phyloP scores from a whole-genome alignment of 164 flowering plant species.

The Vitis rupestris region DNA sequence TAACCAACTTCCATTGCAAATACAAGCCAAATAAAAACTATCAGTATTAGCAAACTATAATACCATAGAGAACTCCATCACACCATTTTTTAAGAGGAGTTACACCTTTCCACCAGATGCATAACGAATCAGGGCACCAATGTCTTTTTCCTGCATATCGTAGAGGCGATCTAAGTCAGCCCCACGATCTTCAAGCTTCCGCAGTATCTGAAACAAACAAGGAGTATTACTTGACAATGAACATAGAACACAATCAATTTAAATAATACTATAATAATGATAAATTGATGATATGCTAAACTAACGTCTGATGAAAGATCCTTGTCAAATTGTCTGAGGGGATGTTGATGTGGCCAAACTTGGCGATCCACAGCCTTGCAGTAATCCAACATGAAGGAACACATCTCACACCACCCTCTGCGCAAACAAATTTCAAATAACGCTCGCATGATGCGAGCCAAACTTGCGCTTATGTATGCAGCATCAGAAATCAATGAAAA shows the following conservation, averaged over 20 bases:
- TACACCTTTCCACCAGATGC: slow-evolving; percentile 86
- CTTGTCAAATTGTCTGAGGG: slow-evolving; percentile 92
- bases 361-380: slow-evolving; percentile 98
- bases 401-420: slow-evolving; percentile 97
- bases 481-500: slow-evolving; percentile 97
- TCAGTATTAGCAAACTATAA: not conserved
- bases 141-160: slow-evolving; percentile 96
- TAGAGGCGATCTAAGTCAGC: slow-evolving; percentile 76
- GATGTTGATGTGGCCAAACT: slow-evolving; percentile 98
- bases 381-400: slow-evolving; percentile 83
- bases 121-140: slow-evolving; percentile 90
- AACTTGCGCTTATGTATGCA: slow-evolving; percentile 94
- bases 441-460: slow-evolving; percentile 98
- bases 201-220: slow-evolving; percentile 44
- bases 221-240: slow-evolving; percentile 2
- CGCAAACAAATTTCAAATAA: slow-evolving; percentile 94
- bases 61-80: not conserved
- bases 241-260: not conserved
- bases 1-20: slow-evolving; percentile 55
- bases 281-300: slow-evolving; percentile 11
- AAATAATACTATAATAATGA: not conserved
- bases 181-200: slow-evolving; percentile 91
- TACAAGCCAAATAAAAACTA: slow-evolving; percentile 7
- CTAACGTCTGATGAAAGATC: slow-evolving; percentile 82
- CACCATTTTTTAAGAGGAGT: not conserved